phyloP scores from a whole-genome alignment of 2,329 filamentous ascomycete species.

The Penicillium sp. region DNA sequence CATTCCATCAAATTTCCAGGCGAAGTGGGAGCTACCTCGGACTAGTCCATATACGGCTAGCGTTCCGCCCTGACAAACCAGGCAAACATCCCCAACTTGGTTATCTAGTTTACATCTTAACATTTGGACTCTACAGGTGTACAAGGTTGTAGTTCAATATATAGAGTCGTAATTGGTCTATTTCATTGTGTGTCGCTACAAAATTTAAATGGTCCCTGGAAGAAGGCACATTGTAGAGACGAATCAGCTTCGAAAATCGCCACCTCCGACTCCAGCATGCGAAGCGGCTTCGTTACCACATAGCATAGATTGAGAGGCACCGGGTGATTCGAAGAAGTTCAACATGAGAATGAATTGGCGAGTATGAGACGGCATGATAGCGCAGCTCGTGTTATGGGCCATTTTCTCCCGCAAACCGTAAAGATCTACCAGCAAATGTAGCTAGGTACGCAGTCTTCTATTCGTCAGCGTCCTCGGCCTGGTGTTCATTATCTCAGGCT shows the following conservation, averaged over 20 bases:
- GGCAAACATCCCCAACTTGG: constrained; percentile 13
- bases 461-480: too few species aligned
- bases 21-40: constrained; percentile 40
- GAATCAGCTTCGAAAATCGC: not conserved
- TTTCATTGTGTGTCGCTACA: not conserved
- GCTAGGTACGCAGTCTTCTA: too few species aligned
- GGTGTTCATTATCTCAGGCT: too few species aligned
- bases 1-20: constrained; percentile 40
- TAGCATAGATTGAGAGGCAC: not conserved
- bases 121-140: not conserved
- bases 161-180: not conserved
- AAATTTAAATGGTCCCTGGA: not conserved
- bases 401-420: too few species aligned
- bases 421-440: too few species aligned
- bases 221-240: not conserved
- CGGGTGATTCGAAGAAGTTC: too few species aligned
- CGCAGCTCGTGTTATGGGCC: too few species aligned
- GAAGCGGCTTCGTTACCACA: not conserved
- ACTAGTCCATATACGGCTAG: constrained; percentile 30
- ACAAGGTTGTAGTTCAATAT: not conserved
- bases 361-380: too few species aligned
- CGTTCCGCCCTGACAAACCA: constrained; percentile 19
- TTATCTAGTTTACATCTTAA: not conserved
- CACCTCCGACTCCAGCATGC: constrained; percentile 4
- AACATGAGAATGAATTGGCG: too few species aligned